Base-by-base conservation (phyloP, 2,329 filamentous ascomycete species). In the Hypocreales sp. region DNA sequence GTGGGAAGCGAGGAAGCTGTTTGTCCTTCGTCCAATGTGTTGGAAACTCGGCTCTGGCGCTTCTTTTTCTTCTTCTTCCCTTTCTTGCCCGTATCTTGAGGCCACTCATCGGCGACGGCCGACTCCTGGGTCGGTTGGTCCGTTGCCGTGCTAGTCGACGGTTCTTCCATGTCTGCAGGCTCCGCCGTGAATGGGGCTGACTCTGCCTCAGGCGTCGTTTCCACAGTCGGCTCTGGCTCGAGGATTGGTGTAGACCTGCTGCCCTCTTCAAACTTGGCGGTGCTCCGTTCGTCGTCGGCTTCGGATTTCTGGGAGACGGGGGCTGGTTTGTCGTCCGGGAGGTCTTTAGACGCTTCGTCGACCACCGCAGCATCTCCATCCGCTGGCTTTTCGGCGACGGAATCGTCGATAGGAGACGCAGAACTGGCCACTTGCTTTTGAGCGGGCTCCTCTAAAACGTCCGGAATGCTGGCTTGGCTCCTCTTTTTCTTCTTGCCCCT, bases 401-500 rank as follows among this genome's bases (percentile, higher is more conserved):
- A n/a, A n/a, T n/a, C n/a, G n/a, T n/a, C n/a, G n/a, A n/a, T n/a
- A n/a, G n/a, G n/a, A n/a, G n/a, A n/a, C n/a, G n/a, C n/a, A n/a
- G 17, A 8, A 6, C 30, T 32, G 12, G 21, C 4, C 11, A 8
- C 20, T 19, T 20, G 22, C 18, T 30, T 12, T 13, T 31, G 29
- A 4, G 16, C 3, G 14, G 22, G 12, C 7, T 24, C 28, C 8
- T 35, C 34, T 36, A 32, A 22, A 14, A 24, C 8, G 17, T 31
- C 29, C 25, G 15, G 19, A 18, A 22, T 21, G 15, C 20, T 23
- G n/a, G 17, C 15, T 15, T 29, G 30, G 21, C 41, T 51, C 24
- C 44, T 38, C 34, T 53, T 48, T 35, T 45, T 50, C 29, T 48
- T 51, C 35, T 49, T 50, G 20, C 23, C 34, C 33, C 51, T 48